Conservation (phyloP, 1,139 yeast species). For the Pneumocystis sp. region DNA sequence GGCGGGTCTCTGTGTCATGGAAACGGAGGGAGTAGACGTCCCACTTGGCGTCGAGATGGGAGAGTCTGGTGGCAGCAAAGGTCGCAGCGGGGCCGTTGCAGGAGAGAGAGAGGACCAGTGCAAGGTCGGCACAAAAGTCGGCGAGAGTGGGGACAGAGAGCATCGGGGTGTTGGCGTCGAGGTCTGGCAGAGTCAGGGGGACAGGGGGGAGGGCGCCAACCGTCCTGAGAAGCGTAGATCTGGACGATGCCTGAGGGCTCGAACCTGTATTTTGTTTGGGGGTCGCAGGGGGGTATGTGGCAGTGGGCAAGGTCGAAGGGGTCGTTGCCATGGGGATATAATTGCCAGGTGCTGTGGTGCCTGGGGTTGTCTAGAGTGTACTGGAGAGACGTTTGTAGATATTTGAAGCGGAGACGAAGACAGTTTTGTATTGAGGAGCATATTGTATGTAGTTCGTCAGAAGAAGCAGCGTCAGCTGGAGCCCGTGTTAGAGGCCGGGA, state of each 20-base stretch:
- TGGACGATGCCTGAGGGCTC: conserved; percentile 58
- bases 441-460: conserved; percentile 45
- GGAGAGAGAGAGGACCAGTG: conserved; percentile 51
- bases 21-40: conserved; percentile 72
- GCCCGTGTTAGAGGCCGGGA: too few species aligned
- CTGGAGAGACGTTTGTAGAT: conserved; percentile 58
- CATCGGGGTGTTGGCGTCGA: conserved; percentile 24
- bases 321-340: conserved; percentile 58
- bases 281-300: conserved; percentile 48
- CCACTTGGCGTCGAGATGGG: conserved; percentile 94
- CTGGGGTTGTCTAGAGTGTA: conserved; percentile 69
- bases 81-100: conserved; percentile 97
- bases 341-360: conserved; percentile 51
- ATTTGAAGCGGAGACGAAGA: conserved; percentile 60
- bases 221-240: conserved; percentile 31
- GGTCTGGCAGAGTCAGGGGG: conserved; percentile 5
- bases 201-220: too few species aligned
- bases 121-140: conserved; percentile 75
- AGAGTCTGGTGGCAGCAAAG: conserved; percentile 84
- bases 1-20: conserved; percentile 80
- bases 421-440: conserved; percentile 59
- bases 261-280: conserved; percentile 33
- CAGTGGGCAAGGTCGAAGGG: conserved; percentile 49
- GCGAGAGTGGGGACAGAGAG: conserved; percentile 59
- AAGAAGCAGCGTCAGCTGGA: not conserved